These are phyloP conservation scores for Entophlyctis luteolus DNA, from an alignment of 192 early-diverging fungal genomes.

Conservation along the genomic window DNA sequence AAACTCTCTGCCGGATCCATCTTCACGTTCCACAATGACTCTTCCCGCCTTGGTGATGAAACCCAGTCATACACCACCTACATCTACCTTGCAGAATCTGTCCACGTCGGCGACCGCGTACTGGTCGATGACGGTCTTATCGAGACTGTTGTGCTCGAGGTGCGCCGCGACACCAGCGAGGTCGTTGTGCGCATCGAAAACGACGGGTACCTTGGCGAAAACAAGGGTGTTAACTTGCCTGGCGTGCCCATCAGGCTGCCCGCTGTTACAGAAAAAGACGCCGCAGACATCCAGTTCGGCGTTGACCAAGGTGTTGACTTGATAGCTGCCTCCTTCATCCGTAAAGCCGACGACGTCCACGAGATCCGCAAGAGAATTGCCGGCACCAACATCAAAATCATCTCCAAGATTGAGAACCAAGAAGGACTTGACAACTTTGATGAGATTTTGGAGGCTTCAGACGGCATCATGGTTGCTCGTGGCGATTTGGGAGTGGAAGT, in stretches of 20 bases:
- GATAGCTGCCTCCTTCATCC: conserved; percentile 94
- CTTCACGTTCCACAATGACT: conserved; percentile 55
- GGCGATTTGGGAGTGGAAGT: conserved; percentile 98
- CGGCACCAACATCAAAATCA: conserved; percentile 86
- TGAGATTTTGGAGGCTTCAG: conserved; percentile 86
- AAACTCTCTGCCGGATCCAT: conserved; percentile 38
- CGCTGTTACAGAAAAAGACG: conserved; percentile 93
- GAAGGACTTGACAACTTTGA: conserved; percentile 99
- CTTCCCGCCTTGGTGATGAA: conserved; percentile 43
- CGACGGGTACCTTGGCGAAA: conserved; percentile 80
- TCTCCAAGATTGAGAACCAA: conserved; percentile 96
- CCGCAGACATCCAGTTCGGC: conserved; percentile 83
- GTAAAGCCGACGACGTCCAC: conserved; percentile 80
- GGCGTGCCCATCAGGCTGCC: conserved; percentile 86
- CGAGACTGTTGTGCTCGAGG: conserved; percentile 38
- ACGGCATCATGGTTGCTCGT: conserved; percentile 98
- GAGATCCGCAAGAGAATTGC: conserved; percentile 82
- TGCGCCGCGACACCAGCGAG: conserved; percentile 25
- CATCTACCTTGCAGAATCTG: conserved; percentile 38
- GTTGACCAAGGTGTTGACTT: conserved; percentile 92
- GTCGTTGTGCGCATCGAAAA: conserved; percentile 57
- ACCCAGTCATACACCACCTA: conserved; percentile 51
- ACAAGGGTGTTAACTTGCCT: conserved; percentile 95
- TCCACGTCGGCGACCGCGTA: conserved; percentile 44
- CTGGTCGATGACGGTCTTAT: conserved; percentile 54